Percentiles rank a stretch among this genome's conserved stretches.
Conservation (phyloP, 1,139 yeast species). For the Hemisphaericaspora subhashii region DNA sequence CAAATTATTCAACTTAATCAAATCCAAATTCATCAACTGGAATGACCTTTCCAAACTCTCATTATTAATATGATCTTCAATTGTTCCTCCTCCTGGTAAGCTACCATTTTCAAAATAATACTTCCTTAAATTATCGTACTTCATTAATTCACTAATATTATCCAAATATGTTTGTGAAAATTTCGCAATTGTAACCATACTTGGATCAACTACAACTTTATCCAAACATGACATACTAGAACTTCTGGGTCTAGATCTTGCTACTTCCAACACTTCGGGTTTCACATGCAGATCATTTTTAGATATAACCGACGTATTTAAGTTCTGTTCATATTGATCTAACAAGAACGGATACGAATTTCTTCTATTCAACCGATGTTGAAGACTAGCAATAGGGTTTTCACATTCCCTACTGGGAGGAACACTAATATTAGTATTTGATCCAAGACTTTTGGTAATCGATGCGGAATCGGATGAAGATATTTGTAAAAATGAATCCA, state of each 20-base stretch:
- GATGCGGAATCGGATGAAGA: conserved; percentile 14
- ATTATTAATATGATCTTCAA: conserved; percentile 13
- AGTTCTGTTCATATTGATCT: conserved; percentile 13
- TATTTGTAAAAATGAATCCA: conserved; percentile 24
- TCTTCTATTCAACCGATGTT: conserved; percentile 37
- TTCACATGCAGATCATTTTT: conserved; percentile 5
- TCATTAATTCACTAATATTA: conserved; percentile 23
- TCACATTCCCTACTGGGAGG: conserved; percentile 5
- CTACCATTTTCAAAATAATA: conserved; percentile 11
- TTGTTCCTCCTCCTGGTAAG: neutral
- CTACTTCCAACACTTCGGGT: conserved; percentile 4
- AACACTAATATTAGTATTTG: conserved; percentile 5
- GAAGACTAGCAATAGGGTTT: conserved; percentile 17
- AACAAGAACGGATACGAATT: conserved; percentile 42
- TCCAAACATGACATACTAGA: conserved; percentile 47
- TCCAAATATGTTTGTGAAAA: conserved; percentile 24
- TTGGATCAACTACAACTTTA: conserved; percentile 9
- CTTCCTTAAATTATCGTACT: conserved; percentile 22
- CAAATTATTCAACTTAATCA: conserved; percentile 30
- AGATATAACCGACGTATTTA: conserved; percentile 26
- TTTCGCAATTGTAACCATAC: conserved; percentile 24
- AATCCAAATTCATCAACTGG: conserved; percentile 32
- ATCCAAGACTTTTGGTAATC: conserved; percentile 9
- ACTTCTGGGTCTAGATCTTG: conserved; percentile 20
- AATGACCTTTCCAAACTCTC: conserved; percentile 24